These are phyloP conservation scores for Cryptosporidium muris DNA, from an alignment of 169 alveolate species.

Conservation along the genomic window DNA sequence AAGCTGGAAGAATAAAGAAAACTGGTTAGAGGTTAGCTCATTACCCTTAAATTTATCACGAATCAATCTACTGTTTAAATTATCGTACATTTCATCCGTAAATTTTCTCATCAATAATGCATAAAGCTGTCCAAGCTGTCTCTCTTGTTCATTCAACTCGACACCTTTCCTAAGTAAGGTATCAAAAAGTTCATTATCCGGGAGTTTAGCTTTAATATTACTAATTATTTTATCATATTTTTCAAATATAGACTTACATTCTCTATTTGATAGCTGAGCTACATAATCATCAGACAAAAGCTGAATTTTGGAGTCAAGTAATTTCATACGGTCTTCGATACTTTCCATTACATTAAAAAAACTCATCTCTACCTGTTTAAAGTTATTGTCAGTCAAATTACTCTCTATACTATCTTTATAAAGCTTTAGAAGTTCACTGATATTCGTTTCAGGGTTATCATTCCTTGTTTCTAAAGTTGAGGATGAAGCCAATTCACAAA, in stretches of 20 bases:
- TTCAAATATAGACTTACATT: background rate
- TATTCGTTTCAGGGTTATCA: no score
- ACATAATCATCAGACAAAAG: no score
- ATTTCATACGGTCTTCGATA: no score
- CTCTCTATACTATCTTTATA: no score
- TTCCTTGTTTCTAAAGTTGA: no score
- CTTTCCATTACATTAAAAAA: no score
- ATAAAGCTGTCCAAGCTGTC: constrained; percentile 27
- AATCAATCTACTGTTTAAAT: constrained; percentile 2
- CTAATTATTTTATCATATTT: background rate
- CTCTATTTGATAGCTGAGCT: background rate
- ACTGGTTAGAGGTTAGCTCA: constrained; percentile 53
- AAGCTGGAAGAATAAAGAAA: constrained; percentile 31
- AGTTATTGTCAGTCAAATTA: no score
- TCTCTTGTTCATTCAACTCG: constrained; percentile 4
- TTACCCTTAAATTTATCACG: constrained; percentile 29
- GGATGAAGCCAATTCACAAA: no score
- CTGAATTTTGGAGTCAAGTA: no score
- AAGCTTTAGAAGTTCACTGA: no score
- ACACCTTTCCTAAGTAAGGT: background rate
- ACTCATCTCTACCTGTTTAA: no score
- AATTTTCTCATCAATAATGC: constrained; percentile 29
- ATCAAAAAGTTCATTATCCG: constrained; percentile 1
- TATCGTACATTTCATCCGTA: constrained; percentile 25
- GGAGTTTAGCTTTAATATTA: background rate